These are phyloP conservation scores for Raphanus sativus DNA, from an alignment of 345 rosid genomes.

Conservation along the genomic window DNA sequence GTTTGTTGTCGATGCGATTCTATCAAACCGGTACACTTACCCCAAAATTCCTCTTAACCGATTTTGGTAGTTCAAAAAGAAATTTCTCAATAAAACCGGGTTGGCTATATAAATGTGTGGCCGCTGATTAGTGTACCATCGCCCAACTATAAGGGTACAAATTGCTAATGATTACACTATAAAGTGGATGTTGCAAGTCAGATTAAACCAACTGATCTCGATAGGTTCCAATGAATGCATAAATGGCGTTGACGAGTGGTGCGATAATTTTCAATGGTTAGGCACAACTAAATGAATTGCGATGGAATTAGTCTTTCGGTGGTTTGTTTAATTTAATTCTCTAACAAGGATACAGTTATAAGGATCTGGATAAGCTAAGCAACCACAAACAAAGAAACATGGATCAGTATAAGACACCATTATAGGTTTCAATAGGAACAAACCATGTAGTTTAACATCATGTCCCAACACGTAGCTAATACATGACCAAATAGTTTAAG, in stretches of 20 bases:
- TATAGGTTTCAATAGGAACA: no score
- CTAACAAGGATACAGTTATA: not conserved
- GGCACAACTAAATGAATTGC: not conserved
- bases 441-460: no score
- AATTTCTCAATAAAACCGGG: not conserved
- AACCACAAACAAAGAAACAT: not conserved
- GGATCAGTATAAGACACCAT: not conserved
- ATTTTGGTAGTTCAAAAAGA: conserved; percentile 43
- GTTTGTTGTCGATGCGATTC: conserved; percentile 44
- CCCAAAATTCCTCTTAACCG: conserved; percentile 46
- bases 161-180: not conserved
- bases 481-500: not conserved
- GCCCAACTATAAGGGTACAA: not conserved
- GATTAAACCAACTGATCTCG: not conserved
- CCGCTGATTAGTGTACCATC: not conserved
- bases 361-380: not conserved
- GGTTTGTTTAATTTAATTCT: not conserved
- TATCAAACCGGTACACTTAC: conserved; percentile 47
- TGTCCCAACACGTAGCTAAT: no score
- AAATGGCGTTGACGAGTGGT: no score
- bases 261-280: not conserved
- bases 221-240: not conserved
- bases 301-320: not conserved
- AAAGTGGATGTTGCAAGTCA: conserved; percentile 10
- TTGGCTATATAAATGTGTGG: not conserved